A percentile compares a stretch with the other conserved stretches of the same genome.
These are phyloP conservation scores for Coemansia sp. DNA, from an alignment of 192 early-diverging fungal genomes.

Conservation along the genomic window DNA sequence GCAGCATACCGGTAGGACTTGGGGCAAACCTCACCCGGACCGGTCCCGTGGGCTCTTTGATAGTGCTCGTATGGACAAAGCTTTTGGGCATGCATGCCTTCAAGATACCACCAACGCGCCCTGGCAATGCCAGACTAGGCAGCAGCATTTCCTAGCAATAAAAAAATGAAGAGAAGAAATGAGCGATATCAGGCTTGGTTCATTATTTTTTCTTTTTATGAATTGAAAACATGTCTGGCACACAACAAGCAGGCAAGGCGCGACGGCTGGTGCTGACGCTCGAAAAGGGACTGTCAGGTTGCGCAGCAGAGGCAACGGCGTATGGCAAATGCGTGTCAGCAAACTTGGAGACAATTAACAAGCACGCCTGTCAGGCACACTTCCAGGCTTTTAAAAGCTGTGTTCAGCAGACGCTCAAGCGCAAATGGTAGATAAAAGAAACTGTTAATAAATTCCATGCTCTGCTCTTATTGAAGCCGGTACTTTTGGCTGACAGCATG, in stretches of 20 bases:
- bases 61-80: neutral
- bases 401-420: constrained; percentile 54
- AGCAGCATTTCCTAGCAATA: too few relatives aligned
- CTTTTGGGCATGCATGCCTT: too few relatives aligned
- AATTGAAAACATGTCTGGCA: constrained; percentile 16
- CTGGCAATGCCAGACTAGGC: too few relatives aligned
- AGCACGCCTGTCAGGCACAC: constrained; percentile 59
- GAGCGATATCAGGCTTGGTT: neutral
- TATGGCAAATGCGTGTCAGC: constrained; percentile 58
- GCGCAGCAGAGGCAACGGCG: constrained; percentile 45
- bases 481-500: constrained; percentile 23
- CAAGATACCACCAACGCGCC: too few relatives aligned
- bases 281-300: constrained; percentile 42
- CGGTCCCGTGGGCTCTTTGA: constrained; percentile 40
- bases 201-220: neutral
- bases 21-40: constrained; percentile 90
- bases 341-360: constrained; percentile 54
- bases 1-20: constrained; percentile 88
- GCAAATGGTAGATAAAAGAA: constrained; percentile 29
- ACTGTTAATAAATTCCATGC: neutral
- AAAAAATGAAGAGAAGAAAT: too few relatives aligned
- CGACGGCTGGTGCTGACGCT: constrained; percentile 46
- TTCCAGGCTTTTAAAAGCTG: constrained; percentile 60
- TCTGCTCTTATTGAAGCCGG: constrained; percentile 25
- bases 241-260: constrained; percentile 31